Percentiles rank a stretch among this genome's conserved stretches.
These are phyloP conservation scores for Colletotrichum tropicale DNA, from an alignment of 2,329 filamentous ascomycete species.

Conservation along the genomic window DNA sequence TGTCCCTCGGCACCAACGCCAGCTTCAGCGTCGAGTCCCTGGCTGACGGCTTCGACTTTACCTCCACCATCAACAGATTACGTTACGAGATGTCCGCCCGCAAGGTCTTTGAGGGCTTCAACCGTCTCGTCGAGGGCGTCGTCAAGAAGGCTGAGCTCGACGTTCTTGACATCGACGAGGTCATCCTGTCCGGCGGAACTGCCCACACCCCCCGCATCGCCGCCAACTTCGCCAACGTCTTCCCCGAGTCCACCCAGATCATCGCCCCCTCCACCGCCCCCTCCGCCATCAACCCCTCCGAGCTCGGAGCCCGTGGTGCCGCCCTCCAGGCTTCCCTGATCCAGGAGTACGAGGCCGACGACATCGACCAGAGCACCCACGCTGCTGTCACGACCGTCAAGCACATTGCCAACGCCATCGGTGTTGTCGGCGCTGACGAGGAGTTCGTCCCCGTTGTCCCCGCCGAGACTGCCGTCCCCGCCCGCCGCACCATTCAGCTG, in stretches of 20 bases:
- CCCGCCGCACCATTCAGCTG: slow-evolving; percentile 83
- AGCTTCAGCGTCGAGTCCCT: slow-evolving; percentile 93
- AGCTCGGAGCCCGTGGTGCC: slow-evolving; percentile 86
- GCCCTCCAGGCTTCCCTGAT: slow-evolving; percentile 95
- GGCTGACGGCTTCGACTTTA: slow-evolving; percentile 88
- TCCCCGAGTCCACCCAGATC: slow-evolving; percentile 79
- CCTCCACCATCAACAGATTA: slow-evolving; percentile 88
- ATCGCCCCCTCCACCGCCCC: slow-evolving; percentile 81
- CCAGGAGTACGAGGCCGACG: slow-evolving; percentile 89
- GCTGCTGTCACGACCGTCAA: slow-evolving; percentile 92
- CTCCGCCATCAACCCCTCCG: slow-evolving; percentile 88
- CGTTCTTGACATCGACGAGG: slow-evolving; percentile 90
- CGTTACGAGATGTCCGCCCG: slow-evolving; percentile 88
- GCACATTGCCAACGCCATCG: slow-evolving; percentile 87
- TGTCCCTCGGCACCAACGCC: slow-evolving; percentile 87
- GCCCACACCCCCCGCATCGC: slow-evolving; percentile 95
- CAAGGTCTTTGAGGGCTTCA: slow-evolving; percentile 89
- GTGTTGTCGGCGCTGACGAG: slow-evolving; percentile 73
- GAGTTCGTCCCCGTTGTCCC: slow-evolving; percentile 82
- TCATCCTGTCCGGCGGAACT: slow-evolving; percentile 90
- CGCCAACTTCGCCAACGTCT: slow-evolving; percentile 76
- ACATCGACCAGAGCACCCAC: slow-evolving; percentile 96
- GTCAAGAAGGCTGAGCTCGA: slow-evolving; percentile 93
- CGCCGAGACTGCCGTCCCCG: slow-evolving; percentile 87
- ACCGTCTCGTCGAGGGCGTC: slow-evolving; percentile 80